Base-by-base conservation (phyloP, 768 basidiomycete genomes). In the Tylopilus rubrobrunneus region DNA sequence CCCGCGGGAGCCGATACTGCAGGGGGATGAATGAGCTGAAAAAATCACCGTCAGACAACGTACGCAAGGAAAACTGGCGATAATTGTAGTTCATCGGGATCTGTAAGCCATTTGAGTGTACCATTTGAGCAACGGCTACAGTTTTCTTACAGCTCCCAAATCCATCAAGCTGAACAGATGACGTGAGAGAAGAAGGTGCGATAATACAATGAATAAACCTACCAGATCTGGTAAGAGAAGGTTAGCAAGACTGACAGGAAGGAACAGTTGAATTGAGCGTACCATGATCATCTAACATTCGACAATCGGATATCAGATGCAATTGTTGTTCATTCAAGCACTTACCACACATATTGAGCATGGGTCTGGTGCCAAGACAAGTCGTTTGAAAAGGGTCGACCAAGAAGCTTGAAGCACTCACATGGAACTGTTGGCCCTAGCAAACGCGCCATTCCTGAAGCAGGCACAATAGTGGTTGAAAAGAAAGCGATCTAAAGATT, bases 391-490 rank as follows among this genome's bases (percentile, higher is more conserved):
- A n/a, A 7, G 1, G 27, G 39, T 11, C 14, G 25, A 31, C 29
- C 29, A 37, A 43, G 33, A 40, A 45, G 5, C 25, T 25, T 25
- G 25, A 25, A 21, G 52, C 14, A 57, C 90, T 56, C 72, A 95
- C 85, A 98, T 95, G 15, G 89, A 84, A 59, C 89, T 84, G 66
- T 96, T 97, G 10, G 94, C 92, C 49, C 89, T 76, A 1, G 91
- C 90, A 69, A 96, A 98, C 0, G 92, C 93, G 7, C 93, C 92
- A 49, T 83, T 83, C 55, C 93, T 81, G 73, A 96, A 98, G 44
- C 76, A 70, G 47, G 86, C 80, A 62, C 93, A 96, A 70, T 97
- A 97, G 62, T 95, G 93, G 55, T 86, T 89, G 76, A 95, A 96
- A 67, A 86, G 86, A 66, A 88, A 93, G 39, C 93, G 78, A 65